A percentile compares a stretch with the other conserved stretches of the same genome.
Conservation (phyloP, 75 land plant genomes). For the Sequoia sempervirens region DNA sequence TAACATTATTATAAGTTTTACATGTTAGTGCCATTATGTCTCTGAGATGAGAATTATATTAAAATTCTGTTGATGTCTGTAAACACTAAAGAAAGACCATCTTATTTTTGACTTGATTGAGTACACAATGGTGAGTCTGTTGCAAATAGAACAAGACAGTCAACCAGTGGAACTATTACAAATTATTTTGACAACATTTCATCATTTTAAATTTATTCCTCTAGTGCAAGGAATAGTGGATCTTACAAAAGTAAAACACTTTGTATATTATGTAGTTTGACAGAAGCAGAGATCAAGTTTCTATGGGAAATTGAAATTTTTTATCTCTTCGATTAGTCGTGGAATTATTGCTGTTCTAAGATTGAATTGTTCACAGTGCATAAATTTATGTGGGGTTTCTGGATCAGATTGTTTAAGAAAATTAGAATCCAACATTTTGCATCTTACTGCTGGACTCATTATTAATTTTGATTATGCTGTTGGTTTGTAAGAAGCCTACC, state of each 20-base stretch:
- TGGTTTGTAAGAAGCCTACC: no score
- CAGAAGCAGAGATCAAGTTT: not conserved
- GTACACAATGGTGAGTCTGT: not conserved
- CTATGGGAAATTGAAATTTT: not conserved
- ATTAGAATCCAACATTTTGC: no score
- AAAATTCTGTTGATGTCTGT: not conserved
- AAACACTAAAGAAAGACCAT: not conserved
- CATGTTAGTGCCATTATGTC: not conserved
- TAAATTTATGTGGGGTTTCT: no score
- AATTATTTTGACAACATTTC: not conserved
- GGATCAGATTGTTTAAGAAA: no score
- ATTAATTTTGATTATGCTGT: no score
- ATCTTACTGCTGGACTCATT: no score
- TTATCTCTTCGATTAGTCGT: not conserved
- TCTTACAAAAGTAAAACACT: not conserved
- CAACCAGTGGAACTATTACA: not conserved
- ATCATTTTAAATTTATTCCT: not conserved
- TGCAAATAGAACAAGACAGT: not conserved
- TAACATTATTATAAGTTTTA: not conserved
- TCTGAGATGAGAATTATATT: not conserved
- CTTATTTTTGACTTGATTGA: not conserved
- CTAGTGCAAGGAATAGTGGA: not conserved
- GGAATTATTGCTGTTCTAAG: no score
- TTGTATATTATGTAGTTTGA: not conserved
- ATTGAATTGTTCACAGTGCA: no score